A percentile compares a stretch with the other conserved stretches of the same genome.
phyloP scores from a whole-genome alignment of 805 yeast species.

The Clavispora carvajalis region DNA sequence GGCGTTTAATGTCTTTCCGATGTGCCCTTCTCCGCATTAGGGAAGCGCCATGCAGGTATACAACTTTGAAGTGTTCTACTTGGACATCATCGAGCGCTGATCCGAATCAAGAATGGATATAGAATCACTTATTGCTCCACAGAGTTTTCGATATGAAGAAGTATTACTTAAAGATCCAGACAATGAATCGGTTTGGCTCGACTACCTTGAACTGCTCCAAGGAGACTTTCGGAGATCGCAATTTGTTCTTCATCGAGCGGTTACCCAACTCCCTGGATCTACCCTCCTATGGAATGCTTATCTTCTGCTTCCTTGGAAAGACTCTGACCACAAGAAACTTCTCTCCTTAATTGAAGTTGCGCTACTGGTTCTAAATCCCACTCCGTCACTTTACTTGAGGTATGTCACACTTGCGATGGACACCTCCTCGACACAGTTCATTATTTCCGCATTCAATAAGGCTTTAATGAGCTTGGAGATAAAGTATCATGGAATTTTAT shows the following conservation, averaged over 20 bases:
- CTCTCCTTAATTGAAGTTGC: constrained; percentile 6
- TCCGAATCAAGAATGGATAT: constrained; percentile 2
- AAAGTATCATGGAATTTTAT: constrained; percentile 41
- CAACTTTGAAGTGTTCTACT: not conserved
- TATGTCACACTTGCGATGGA: constrained; percentile 2
- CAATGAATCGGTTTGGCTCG: constrained; percentile 14
- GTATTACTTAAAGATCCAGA: constrained; percentile 5
- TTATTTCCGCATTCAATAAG: constrained; percentile 35
- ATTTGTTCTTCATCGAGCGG: constrained; percentile 14
- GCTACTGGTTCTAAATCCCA: constrained; percentile 2
- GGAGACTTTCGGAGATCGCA: constrained; percentile 3
- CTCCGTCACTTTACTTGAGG: constrained; percentile 11
- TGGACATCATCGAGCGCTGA: no score
- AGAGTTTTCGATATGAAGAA: constrained; percentile 9
- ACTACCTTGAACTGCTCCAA: constrained; percentile 9
- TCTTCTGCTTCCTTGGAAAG: constrained; percentile 12
- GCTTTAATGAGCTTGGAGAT: constrained; percentile 46
- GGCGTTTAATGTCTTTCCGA: not conserved
- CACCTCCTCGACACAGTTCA: not conserved
- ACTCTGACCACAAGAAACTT: not conserved
- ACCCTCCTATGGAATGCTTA: constrained; percentile 14
- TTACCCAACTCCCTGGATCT: constrained; percentile 12
- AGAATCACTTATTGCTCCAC: constrained; percentile 7
- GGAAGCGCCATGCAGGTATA: not conserved
- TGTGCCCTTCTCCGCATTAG: not conserved